These are phyloP conservation scores for Vitis riparia DNA, from an alignment of 164 flowering plant genomes.

Conservation along the genomic window DNA sequence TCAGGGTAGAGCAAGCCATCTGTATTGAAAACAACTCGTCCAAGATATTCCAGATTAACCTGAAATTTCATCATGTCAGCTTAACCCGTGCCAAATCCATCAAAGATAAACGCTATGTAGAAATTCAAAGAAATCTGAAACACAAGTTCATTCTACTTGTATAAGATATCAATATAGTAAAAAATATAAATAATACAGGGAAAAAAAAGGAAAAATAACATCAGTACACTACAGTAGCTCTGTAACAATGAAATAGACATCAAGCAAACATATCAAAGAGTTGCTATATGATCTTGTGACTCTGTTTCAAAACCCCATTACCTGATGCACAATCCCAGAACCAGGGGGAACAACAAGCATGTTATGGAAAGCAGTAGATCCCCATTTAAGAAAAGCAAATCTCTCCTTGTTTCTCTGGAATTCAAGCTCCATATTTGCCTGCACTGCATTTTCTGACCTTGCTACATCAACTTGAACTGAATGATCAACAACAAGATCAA, in stretches of 20 bases:
- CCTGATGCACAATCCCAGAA: slow-evolving; percentile 96
- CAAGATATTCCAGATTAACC: slow-evolving; percentile 94
- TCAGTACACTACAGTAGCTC: neutral
- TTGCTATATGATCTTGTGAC: neutral
- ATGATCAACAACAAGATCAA: slow-evolving; percentile 95
- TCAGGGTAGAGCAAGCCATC: slow-evolving; percentile 88
- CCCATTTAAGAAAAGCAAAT: slow-evolving; percentile 92
- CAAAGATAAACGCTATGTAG: neutral
- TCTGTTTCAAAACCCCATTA: slow-evolving; percentile 15
- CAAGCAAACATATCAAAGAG: neutral
- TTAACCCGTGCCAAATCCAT: neutral
- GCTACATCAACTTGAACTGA: slow-evolving; percentile 97
- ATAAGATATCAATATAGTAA: too few relatives aligned
- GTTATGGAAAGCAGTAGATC: slow-evolving; percentile 80
- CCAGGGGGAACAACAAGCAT: slow-evolving; percentile 99
- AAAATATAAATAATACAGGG: neutral
- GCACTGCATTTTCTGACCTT: slow-evolving; percentile 87
- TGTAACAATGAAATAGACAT: neutral
- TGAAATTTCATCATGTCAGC: slow-evolving; percentile 25
- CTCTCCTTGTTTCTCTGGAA: slow-evolving; percentile 91
- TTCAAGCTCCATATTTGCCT: slow-evolving; percentile 89
- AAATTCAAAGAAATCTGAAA: neutral
- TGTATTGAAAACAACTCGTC: slow-evolving; percentile 85
- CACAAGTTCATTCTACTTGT: neutral
- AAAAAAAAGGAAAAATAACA: neutral